phyloP scores from a whole-genome alignment of 768 basidiomycete genomes.

The Paxillus ammoniavirescens region DNA sequence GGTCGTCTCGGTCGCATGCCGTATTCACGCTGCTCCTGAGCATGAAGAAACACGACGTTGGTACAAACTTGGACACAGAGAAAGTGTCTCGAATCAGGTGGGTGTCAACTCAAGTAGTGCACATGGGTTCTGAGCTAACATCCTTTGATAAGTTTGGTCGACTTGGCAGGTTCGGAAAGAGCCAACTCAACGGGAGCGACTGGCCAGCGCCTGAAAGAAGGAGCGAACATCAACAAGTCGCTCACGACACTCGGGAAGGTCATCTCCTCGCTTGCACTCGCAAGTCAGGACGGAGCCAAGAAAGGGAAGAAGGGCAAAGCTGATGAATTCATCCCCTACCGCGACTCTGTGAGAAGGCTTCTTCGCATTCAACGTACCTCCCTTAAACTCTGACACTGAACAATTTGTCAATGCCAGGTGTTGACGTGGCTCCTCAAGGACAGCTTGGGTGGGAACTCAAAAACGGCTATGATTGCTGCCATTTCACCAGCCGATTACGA shows the following conservation, averaged over 20 bases:
- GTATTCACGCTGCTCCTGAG: conserved; percentile 95
- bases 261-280: conserved; percentile 82
- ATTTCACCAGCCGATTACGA: conserved; percentile 99
- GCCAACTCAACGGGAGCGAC: conserved; percentile 98
- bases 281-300: conserved; percentile 57
- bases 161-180: conserved; percentile 94
- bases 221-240: conserved; percentile 98
- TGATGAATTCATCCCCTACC: conserved; percentile 94
- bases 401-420: conserved; percentile 49
- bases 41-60: conserved; percentile 84
- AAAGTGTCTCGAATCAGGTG: conserved; percentile 98
- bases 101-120: conserved; percentile 15
- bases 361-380: background rate
- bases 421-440: conserved; percentile 98
- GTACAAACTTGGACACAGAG: conserved; percentile 89
- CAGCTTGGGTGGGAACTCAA: conserved; percentile 93
- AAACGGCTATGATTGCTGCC: conserved; percentile 99
- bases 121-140: conserved; percentile 7
- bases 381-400: conserved; percentile 6
- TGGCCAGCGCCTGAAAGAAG: conserved; percentile 93
- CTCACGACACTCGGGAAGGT: conserved; percentile 98
- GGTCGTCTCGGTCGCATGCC: conserved; percentile 95
- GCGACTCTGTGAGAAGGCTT: conserved; percentile 80
- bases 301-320: conserved; percentile 88
- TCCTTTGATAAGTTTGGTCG: conserved; percentile 66